Conservation (phyloP, 768 basidiomycete genomes). For the Agaricus bisporus region DNA sequence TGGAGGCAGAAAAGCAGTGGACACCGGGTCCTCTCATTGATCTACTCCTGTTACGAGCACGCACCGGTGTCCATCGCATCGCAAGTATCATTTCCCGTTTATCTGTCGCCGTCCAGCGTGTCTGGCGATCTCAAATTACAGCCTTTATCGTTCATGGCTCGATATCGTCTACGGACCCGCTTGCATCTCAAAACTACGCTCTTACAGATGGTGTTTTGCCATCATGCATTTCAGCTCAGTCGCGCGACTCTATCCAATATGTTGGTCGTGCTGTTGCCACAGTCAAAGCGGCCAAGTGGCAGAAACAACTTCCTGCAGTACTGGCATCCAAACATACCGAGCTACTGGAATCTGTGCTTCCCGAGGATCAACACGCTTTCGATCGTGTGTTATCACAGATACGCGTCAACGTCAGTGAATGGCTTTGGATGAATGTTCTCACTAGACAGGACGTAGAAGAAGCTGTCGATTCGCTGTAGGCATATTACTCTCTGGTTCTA, state of each 20-base stretch:
- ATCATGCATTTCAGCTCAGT: conserved; percentile 63
- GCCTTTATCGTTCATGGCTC: conserved; percentile 80
- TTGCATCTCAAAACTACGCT: conserved; percentile 53
- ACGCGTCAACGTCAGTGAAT: conserved; percentile 80
- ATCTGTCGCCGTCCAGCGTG: conserved; percentile 69
- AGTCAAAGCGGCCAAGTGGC: conserved; percentile 74
- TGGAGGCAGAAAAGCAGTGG: conserved; percentile 55
- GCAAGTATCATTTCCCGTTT: conserved; percentile 65
- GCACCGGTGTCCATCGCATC: conserved; percentile 75
- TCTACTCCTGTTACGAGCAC: conserved; percentile 62
- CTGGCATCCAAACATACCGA: conserved; percentile 61
- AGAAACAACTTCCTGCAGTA: conserved; percentile 66
- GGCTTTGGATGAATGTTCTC: conserved; percentile 88
- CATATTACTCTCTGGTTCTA: neutral
- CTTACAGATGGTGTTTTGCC: conserved; percentile 68
- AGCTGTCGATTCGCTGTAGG: conserved; percentile 81
- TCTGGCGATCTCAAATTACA: conserved; percentile 81
- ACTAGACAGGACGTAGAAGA: conserved; percentile 79
- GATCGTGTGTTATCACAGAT: conserved; percentile 71
- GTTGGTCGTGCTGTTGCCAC: conserved; percentile 85
- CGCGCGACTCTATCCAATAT: conserved; percentile 79
- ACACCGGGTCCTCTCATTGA: conserved; percentile 78
- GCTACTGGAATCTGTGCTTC: conserved; percentile 59
- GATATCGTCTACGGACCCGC: conserved; percentile 57
- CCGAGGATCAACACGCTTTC: conserved; percentile 72